A percentile compares a stretch with the other conserved stretches of the same genome.
These are phyloP conservation scores for Hanseniaspora vineae DNA, from an alignment of 805 yeast genomes.

Conservation along the genomic window DNA sequence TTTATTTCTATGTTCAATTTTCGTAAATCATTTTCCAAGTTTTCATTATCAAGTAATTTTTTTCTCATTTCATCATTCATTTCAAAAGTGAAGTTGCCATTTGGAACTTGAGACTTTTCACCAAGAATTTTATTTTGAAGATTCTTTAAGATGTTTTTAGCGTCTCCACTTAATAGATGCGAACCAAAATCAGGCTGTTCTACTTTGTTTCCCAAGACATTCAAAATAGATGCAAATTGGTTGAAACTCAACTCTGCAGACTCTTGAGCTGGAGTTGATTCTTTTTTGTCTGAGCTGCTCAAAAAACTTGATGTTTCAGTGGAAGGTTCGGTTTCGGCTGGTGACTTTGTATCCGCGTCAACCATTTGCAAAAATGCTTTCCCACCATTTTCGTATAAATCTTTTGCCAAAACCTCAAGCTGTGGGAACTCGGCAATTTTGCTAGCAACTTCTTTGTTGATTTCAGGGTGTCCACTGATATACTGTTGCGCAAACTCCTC, in stretches of 20 bases:
- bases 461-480: conserved; percentile 22
- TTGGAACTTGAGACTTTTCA: not conserved
- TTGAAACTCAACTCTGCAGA: not conserved
- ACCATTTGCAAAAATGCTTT: conserved; percentile 64
- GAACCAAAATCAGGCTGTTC: not conserved
- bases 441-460: conserved; percentile 22
- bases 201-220: not conserved
- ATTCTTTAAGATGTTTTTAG: not conserved
- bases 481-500: conserved; percentile 20
- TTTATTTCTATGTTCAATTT: not conserved
- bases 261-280: not conserved
- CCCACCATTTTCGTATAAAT: conserved; percentile 67
- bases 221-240: not conserved
- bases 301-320: not conserved
- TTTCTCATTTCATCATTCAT: not conserved
- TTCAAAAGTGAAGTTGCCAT: not conserved
- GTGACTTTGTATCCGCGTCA: conserved; percentile 39
- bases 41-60: not conserved
- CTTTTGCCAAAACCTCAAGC: conserved; percentile 60
- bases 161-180: not conserved
- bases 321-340: conserved; percentile 19
- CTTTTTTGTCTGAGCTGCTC: not conserved
- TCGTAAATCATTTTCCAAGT: not conserved
- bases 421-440: conserved; percentile 28
- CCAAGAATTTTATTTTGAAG: not conserved